Evolutionary conservation across 768 basidiomycete species (phyloP), one percentile per base, ranked within the genome.

Genomic region (Tricholoma flavovirens): DNA sequence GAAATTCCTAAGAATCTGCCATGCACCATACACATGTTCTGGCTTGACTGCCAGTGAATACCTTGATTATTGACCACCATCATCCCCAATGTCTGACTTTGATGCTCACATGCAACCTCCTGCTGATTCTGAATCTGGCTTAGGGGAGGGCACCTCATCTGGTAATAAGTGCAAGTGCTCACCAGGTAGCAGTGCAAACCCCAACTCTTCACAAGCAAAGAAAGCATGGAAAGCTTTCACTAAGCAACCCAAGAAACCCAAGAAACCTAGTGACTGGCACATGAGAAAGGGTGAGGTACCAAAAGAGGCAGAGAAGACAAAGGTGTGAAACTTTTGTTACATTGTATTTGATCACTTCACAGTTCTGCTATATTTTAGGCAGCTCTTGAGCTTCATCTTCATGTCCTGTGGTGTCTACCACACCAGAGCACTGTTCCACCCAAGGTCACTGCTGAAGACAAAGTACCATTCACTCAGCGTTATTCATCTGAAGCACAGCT

Each of bases 211-310:
- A 36, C 32, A 19, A 26, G 33, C 48, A 42, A 57, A 57, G 51
- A 57, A 53, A 53, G 1, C 50, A 51, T 51, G 51, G n/a, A 51
- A 11, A 7, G 19, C 10, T 11, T 22, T 21, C 45, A 33, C 32
- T 52, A 26, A 30, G 26, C 49, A 40, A 33, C 38, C 43, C 12
- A 59, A 33, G 49, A 59, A 59, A 26, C 55, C 51, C n/a, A 59
- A 59, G 51, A 53, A 26, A 42, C 50, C 59, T 10, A 56, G 51
- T 49, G 59, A 59, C 42, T 59, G 46, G 51, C 59, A 59, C 33
- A 19, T 59, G 15, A 46, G 17, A 30, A 38, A 42, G 51, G 51
- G 43, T 21, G 59, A 59, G 45, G 45, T 59, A 40, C 55, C 55
- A 38, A 53, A 56, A 30, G 46, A 52, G 12, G 51, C 59, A 19